A percentile compares a stretch with the other conserved stretches of the same genome.
Conservation (phyloP, 352 stramenopile species). For the Phytophthora pini region DNA sequence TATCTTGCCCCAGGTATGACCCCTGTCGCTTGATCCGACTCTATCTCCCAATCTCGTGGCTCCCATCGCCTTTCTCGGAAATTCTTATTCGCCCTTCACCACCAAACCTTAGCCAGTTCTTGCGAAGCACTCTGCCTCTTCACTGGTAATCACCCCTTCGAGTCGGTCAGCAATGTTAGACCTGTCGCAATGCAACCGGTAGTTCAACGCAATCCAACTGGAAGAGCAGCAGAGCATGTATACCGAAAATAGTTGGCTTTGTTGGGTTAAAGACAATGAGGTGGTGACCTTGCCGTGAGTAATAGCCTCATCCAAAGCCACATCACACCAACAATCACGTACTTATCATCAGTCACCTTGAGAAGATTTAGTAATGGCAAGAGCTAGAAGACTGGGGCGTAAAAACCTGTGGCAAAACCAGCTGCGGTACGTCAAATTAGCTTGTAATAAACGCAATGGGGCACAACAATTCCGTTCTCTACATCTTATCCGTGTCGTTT, state of each 20-base stretch:
- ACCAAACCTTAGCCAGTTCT: no score
- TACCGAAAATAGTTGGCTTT: conserved; percentile 7
- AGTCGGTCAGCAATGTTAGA: conserved; percentile 29
- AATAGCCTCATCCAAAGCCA: conserved; percentile 9
- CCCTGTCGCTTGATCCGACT: no score
- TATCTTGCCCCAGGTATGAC: no score
- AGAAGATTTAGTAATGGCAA: neutral
- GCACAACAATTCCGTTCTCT: no score
- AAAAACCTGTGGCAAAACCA: no score
- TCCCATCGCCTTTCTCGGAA: no score
- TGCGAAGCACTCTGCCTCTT: neutral
- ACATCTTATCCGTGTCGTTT: no score
- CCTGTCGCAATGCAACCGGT: conserved; percentile 25
- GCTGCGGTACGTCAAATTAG: no score
- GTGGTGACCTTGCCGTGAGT: conserved; percentile 5
- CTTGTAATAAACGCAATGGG: no score
- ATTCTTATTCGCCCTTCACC: no score
- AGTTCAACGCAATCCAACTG: conserved; percentile 8
- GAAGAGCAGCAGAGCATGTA: conserved; percentile 9
- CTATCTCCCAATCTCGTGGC: no score
- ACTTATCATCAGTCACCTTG: neutral
- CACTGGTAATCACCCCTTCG: conserved; percentile 6
- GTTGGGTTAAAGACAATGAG: conserved; percentile 1
- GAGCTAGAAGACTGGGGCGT: no score
- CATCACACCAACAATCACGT: neutral